phyloP scores from a whole-genome alignment of 2,329 filamentous ascomycete genomes.

The Westerdykella aurantiaca region DNA sequence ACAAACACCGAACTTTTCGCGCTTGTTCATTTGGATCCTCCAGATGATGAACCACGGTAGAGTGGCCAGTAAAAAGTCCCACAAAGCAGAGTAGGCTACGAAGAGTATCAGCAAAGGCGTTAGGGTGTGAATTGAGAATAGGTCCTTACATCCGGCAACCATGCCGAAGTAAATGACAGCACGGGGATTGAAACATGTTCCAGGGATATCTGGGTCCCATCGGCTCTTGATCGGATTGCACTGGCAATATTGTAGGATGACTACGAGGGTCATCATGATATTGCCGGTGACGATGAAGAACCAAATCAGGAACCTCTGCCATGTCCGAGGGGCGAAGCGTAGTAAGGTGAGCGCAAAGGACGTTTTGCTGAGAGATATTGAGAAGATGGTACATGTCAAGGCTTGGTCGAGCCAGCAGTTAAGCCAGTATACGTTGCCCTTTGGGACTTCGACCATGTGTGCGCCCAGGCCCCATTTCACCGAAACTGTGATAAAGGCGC shows the following conservation, averaged over 20 bases:
- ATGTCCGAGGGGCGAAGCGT: constrained; percentile 4
- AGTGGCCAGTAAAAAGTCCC: constrained; percentile 24
- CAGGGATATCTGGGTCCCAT: constrained; percentile 6
- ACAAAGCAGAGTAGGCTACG: constrained; percentile 9
- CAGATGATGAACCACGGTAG: constrained; percentile 24
- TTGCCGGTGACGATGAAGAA: constrained; percentile 11
- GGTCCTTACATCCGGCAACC: constrained; percentile 7
- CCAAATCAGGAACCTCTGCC: constrained; percentile 12
- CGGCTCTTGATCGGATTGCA: constrained; percentile 8
- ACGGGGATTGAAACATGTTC: constrained; percentile 7
- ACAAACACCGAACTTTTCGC: constrained; percentile 21
- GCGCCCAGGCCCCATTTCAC: no score
- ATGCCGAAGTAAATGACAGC: constrained; percentile 7
- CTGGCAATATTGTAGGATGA: constrained; percentile 7
- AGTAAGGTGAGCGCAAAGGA: constrained; percentile 12
- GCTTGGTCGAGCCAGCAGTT: constrained; percentile 5
- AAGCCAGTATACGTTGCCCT: no score
- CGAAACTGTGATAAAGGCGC: no score
- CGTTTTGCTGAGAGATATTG: constrained; percentile 9
- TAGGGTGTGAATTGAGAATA: no score
- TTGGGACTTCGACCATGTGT: no score
- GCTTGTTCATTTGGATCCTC: constrained; percentile 21
- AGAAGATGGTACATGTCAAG: constrained; percentile 8
- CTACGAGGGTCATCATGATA: constrained; percentile 5
- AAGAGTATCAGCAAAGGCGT: no score